Percentiles rank a stretch among this genome's conserved stretches.
phyloP scores from a whole-genome alignment of 2,329 filamentous ascomycete species.

The Zasmidium cellare region DNA sequence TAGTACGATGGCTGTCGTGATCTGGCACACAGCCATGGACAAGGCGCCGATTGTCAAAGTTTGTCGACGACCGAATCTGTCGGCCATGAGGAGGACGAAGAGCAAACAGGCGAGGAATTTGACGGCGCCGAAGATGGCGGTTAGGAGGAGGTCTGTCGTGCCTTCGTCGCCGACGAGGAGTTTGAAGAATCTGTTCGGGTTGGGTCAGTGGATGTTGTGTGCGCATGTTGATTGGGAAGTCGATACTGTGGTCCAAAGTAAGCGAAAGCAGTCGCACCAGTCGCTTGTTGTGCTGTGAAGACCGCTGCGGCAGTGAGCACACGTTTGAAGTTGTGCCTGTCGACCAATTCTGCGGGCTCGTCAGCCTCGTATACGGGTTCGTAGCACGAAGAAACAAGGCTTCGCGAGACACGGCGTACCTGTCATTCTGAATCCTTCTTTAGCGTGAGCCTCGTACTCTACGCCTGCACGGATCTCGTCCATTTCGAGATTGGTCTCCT shows the following conservation, averaged over 20 bases:
- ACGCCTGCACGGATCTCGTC: conserved; percentile 52
- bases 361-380: too few species aligned
- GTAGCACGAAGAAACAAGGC: too few species aligned
- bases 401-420: not conserved
- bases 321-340: conserved; percentile 46
- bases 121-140: conserved; percentile 55
- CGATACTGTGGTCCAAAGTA: conserved; percentile 53
- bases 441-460: conserved; percentile 46
- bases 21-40: conserved; percentile 39
- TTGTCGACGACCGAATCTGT: conserved; percentile 48
- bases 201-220: not conserved
- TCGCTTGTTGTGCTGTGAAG: conserved; percentile 56
- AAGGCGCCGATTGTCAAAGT: conserved; percentile 34
- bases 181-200: conserved; percentile 46
- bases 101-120: conserved; percentile 53
- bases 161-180: conserved; percentile 49
- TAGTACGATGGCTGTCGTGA: conserved; percentile 34
- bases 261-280: conserved; percentile 55
- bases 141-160: conserved; percentile 49
- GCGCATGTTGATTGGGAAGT: not conserved
- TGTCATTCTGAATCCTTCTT: conserved; percentile 25
- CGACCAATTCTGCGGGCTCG: conserved; percentile 42
- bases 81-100: conserved; percentile 57
- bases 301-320: conserved; percentile 47
- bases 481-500: conserved; percentile 46